Percentiles rank a stretch among this genome's conserved stretches.
Evolutionary conservation across 345 rosid species (phyloP).

Genomic region (Pugionium cornutum): DNA sequence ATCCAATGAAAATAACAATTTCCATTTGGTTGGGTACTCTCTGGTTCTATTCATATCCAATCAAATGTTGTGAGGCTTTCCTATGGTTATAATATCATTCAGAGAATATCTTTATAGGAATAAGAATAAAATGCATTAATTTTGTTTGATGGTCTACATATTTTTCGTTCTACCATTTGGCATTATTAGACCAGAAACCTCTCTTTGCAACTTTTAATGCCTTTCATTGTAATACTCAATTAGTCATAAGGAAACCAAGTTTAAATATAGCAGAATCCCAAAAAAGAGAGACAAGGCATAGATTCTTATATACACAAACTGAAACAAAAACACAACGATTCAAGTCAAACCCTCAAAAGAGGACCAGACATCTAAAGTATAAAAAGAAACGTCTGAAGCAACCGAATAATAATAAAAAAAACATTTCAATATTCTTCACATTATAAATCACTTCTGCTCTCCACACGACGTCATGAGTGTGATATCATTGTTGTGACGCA

Average conservation of each 20-base stretch:
- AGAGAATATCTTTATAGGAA: too few relatives aligned
- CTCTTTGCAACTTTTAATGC: background rate
- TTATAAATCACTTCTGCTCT: conserved; percentile 19
- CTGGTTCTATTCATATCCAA: background rate
- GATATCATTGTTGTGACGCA: background rate
- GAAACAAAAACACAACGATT: conserved; percentile 13
- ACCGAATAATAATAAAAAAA: background rate
- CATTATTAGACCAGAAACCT: background rate
- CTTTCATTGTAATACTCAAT: background rate
- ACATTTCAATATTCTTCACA: background rate
- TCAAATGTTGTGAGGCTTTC: background rate
- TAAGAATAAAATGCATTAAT: too few relatives aligned
- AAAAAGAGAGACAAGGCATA: background rate
- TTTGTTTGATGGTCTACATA: too few relatives aligned
- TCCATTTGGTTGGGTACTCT: background rate
- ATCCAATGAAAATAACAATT: conserved; percentile 1
- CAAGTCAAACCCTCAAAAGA: conserved; percentile 11
- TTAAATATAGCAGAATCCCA: background rate
- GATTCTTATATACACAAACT: conserved; percentile 30
- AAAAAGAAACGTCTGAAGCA: conserved; percentile 21
- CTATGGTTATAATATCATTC: background rate
- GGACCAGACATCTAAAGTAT: conserved; percentile 4
- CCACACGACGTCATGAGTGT: conserved; percentile 19
- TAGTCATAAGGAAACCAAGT: background rate
- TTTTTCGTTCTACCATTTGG: background rate